A percentile compares a stretch with the other conserved stretches of the same genome.
These are phyloP conservation scores for Pueraria montana DNA, from an alignment of 306 rosid genomes.

Conservation along the genomic window DNA sequence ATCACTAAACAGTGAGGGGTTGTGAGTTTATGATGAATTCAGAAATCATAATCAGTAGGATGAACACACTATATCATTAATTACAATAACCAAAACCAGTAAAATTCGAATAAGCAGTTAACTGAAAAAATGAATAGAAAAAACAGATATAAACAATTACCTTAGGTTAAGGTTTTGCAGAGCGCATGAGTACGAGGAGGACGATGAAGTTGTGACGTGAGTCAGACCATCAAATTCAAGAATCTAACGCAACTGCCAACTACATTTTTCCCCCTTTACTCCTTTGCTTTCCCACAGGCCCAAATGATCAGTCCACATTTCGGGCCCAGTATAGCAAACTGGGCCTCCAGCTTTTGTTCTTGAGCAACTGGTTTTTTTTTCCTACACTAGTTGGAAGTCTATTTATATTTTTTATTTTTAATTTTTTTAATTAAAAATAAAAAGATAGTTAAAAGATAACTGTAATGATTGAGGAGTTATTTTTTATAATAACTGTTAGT, in stretches of 20 bases:
- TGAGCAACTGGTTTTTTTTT: too few species aligned
- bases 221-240: conserved; percentile 23
- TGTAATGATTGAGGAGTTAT: too few species aligned
- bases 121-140: neutral
- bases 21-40: conserved; percentile 4
- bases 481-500: too few species aligned
- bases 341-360: neutral
- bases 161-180: conserved; percentile 49
- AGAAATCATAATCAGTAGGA: conserved; percentile 4
- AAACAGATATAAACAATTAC: conserved; percentile 23
- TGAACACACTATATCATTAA: neutral
- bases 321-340: neutral
- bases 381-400: too few species aligned
- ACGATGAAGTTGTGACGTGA: conserved; percentile 24
- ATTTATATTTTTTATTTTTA: too few species aligned
- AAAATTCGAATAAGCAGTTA: conserved; percentile 38
- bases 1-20: neutral
- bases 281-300: neutral
- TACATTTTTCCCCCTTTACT: neutral
- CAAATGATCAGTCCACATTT: neutral
- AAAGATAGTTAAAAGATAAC: too few species aligned
- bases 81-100: neutral
- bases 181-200: conserved; percentile 8
- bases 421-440: too few species aligned
- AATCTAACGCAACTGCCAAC: neutral